Evolutionary conservation across 2,329 filamentous ascomycete species (phyloP).

Genomic region (Ceratocystis alfenasii): DNA sequence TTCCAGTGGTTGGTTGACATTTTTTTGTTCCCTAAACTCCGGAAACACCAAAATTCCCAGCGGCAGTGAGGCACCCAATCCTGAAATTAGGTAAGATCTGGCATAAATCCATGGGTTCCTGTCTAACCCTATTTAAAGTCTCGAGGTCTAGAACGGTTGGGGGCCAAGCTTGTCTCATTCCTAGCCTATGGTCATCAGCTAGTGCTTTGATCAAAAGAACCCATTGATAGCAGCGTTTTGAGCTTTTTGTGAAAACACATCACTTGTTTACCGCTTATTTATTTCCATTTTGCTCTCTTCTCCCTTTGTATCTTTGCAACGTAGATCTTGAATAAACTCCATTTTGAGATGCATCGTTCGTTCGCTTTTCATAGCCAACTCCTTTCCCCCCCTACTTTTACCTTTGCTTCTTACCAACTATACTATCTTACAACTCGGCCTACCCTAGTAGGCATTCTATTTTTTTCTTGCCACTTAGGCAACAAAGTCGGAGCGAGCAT

Average conservation of each 20-base stretch:
- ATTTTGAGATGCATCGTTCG: too few relatives aligned
- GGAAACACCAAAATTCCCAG: neutral
- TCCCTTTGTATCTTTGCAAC: too few relatives aligned
- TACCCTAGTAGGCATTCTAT: neutral
- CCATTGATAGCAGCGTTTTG: neutral
- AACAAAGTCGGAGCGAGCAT: neutral
- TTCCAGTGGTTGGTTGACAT: neutral
- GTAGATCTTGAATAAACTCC: too few relatives aligned
- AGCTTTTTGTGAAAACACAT: too few relatives aligned
- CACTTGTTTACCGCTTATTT: too few relatives aligned
- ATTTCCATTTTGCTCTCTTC: too few relatives aligned
- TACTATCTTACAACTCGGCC: too few relatives aligned
- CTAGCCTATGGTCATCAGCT: neutral
- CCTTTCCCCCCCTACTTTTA: too few relatives aligned
- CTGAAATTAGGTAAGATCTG: neutral
- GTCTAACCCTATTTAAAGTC: neutral
- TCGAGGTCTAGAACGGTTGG: neutral
- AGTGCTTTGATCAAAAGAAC: neutral
- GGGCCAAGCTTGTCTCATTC: too few relatives aligned
- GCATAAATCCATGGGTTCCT: neutral
- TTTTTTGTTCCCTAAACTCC: constrained; percentile 2
- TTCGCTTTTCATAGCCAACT: too few relatives aligned
- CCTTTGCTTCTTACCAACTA: too few relatives aligned
- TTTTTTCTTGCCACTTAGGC: neutral
- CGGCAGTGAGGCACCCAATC: neutral